A percentile compares a stretch with the other conserved stretches of the same genome.
Evolutionary conservation across 2,329 filamentous ascomycete genomes (phyloP).

Genomic region (Simplicillium sp.): DNA sequence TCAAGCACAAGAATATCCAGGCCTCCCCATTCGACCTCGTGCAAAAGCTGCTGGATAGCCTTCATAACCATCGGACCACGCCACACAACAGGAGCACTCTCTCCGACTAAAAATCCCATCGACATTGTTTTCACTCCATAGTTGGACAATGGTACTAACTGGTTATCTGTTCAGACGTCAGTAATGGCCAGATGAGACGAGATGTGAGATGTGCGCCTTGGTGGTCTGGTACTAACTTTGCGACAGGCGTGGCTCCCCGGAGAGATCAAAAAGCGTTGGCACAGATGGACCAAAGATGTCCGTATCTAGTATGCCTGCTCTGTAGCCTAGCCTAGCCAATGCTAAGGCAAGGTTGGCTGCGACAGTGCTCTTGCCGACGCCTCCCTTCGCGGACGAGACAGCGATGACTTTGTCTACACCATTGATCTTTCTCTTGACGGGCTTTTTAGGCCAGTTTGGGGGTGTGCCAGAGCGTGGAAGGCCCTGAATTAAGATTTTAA

Average conservation of each 20-base stretch:
- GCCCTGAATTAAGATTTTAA: slow-evolving; percentile 44
- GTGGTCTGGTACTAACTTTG: slow-evolving; percentile 36
- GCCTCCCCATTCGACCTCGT: slow-evolving; percentile 89
- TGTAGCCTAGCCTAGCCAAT: slow-evolving; percentile 72
- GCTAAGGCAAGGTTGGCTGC: slow-evolving; percentile 80
- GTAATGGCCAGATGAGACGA: background rate
- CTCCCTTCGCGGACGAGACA: slow-evolving; percentile 95
- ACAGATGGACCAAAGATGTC: slow-evolving; percentile 97
- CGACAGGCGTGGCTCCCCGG: slow-evolving; percentile 68
- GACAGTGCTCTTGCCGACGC: slow-evolving; percentile 95
- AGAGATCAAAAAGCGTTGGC: slow-evolving; percentile 77
- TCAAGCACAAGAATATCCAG: slow-evolving; percentile 86
- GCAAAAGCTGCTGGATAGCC: slow-evolving; percentile 86
- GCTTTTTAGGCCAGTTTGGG: slow-evolving; percentile 57
- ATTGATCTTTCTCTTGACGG: slow-evolving; percentile 69
- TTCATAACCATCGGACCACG: slow-evolving; percentile 97
- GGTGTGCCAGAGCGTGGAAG: slow-evolving; percentile 65
- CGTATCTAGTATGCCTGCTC: slow-evolving; percentile 82
- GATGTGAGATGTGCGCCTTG: background rate
- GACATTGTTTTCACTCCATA: slow-evolving; percentile 98
- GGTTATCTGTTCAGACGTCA: slow-evolving; percentile 48
- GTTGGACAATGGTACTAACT: slow-evolving; percentile 79
- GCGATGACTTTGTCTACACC: slow-evolving; percentile 88
- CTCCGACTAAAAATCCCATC: slow-evolving; percentile 85
- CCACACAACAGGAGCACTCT: slow-evolving; percentile 83